Evolutionary conservation across 1,139 yeast species (phyloP).

Genomic region (Kodamaea fungicola): DNA sequence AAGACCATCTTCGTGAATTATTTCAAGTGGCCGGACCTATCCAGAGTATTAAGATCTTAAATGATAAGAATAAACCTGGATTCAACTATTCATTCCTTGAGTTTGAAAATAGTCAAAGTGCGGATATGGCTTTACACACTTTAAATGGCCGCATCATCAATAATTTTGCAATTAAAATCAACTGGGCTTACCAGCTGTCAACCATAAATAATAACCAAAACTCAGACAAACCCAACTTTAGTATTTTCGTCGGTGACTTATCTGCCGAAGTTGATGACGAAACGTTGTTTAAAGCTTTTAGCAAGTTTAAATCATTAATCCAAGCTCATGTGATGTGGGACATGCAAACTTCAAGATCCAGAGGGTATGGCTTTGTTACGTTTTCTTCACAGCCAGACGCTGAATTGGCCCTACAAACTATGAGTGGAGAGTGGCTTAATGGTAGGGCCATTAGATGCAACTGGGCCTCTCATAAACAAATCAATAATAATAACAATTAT

Average conservation of each 20-base stretch:
- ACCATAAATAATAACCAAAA: conserved; percentile 49
- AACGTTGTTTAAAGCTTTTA: conserved; percentile 55
- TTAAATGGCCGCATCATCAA: conserved; percentile 56
- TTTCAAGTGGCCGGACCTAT: conserved; percentile 62
- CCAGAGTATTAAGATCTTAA: conserved; percentile 61
- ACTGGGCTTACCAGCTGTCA: conserved; percentile 79
- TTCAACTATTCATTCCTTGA: conserved; percentile 85
- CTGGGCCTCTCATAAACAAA: conserved; percentile 81
- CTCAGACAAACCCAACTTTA: conserved; percentile 53
- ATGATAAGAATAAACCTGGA: conserved; percentile 72
- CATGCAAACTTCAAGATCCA: conserved; percentile 86
- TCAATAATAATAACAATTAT: conserved; percentile 9
- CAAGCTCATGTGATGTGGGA: conserved; percentile 98
- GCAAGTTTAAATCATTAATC: conserved; percentile 56
- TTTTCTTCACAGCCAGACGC: conserved; percentile 68
- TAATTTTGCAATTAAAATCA: conserved; percentile 56
- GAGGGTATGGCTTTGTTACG: conserved; percentile 93
- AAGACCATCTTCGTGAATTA: conserved; percentile 56
- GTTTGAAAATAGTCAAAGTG: conserved; percentile 55
- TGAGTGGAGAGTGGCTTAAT: conserved; percentile 72
- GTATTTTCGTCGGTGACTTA: conserved; percentile 84
- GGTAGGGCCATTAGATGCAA: conserved; percentile 80
- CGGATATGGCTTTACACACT: conserved; percentile 58
- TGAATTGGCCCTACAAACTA: conserved; percentile 63
- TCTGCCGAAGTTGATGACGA: conserved; percentile 84